Base-by-base conservation (phyloP, 1,284 basidiomycete genomes). In the Pseudozyma sp. region DNA sequence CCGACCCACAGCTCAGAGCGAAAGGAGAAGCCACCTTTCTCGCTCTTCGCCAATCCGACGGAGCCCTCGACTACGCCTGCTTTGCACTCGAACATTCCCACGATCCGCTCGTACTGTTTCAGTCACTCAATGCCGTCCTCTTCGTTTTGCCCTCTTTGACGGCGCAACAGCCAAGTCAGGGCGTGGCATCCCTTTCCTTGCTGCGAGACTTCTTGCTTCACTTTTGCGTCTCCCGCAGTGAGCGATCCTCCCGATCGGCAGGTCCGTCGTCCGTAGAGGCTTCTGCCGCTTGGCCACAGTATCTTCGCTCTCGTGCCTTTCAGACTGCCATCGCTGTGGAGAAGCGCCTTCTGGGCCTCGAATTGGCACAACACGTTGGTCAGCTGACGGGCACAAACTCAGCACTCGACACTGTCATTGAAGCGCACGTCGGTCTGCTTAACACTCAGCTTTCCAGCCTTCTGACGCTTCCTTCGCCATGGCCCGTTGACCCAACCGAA, bases 1-100 rank as follows among this genome's bases (percentile, higher is more conserved):
- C 79, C 6, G 77, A 79, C 53, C 61, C 79, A 38, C 66, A 62
- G 18, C 51, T 61, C 35, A 65, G 79, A 38, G 70, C 63, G 31
- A 65, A 70, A 52, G 79, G 79, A 11, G 79, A 79, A 52, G 70
- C 71, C 19, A 77, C 71, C 44, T 81, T 81, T 40, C 61, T 81
- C 38, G 70, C 65, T 7, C 66, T 81, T 12, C 64, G 79, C 34
- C 67, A 71, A 42, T 73, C 74, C 39, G 70, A 75, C 3, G 64
- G 65, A n/a, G 77, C 79, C 3, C 61, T 79, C 52, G 72, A 79
- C 47, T 76, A 75, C 40, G 77, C 79, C 38, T 70, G 65, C 56
- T 81, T 73, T 54, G 68, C 77, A 11, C 54, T 79, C 34, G 54
- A 73, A 61, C 77, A 76, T 59, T 71, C 75, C 5, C 53, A 65